Conservation (phyloP, 129 eudicot species). For the Tanacetum coccineum region DNA sequence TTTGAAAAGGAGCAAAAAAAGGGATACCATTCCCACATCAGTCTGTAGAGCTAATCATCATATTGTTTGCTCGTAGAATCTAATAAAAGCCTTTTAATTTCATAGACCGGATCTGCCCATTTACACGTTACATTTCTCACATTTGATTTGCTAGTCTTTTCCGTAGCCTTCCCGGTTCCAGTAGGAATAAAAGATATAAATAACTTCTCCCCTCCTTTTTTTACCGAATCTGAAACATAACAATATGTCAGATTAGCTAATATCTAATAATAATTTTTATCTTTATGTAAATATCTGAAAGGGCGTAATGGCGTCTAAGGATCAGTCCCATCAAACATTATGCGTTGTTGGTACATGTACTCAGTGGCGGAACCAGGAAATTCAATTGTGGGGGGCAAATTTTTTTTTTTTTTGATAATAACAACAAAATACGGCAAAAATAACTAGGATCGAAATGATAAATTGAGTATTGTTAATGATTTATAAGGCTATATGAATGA, state of each 20-base stretch:
- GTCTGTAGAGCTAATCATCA: conserved; percentile 88
- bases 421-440: no score
- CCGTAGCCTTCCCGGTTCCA: conserved; percentile 78
- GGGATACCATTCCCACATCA: conserved; percentile 71
- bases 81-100: conserved; percentile 87
- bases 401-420: no score
- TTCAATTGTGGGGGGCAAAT: no score
- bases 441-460: no score
- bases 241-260: conserved; percentile 6
- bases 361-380: no score
- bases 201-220: conserved; percentile 92
- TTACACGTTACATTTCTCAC: conserved; percentile 89
- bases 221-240: conserved; percentile 69
- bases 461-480: no score
- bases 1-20: background rate
- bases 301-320: no score
- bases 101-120: conserved; percentile 99
- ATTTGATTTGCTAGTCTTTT: conserved; percentile 90
- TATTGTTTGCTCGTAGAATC: conserved; percentile 71
- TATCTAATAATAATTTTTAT: background rate
- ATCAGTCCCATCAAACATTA: no score
- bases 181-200: conserved; percentile 80
- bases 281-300: no score
- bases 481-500: no score
- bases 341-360: no score